Conservation (phyloP, 176 grass and related monocot genomes). For the Paspalum notatum region DNA sequence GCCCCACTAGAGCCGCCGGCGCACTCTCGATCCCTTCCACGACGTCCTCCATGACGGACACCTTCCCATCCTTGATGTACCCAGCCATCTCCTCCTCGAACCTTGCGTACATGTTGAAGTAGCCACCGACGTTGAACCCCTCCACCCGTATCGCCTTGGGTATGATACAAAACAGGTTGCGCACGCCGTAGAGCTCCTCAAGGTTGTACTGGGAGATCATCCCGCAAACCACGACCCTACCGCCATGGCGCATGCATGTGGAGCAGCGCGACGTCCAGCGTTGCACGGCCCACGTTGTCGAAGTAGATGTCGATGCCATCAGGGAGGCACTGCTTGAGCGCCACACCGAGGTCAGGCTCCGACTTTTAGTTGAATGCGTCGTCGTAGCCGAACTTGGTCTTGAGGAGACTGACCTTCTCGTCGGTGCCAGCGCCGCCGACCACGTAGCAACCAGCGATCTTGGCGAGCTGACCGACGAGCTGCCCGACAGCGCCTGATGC, state of each 20-base stretch:
- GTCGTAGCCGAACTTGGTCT: constrained; percentile 24
- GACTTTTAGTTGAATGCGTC: constrained; percentile 67
- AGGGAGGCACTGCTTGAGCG: constrained; percentile 54
- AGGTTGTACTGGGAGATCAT: constrained; percentile 71
- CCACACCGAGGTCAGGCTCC: constrained; percentile 36
- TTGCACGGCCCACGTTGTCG: constrained; percentile 52
- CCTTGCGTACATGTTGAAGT: constrained; percentile 31
- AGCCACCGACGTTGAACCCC: constrained; percentile 22
- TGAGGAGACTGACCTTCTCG: no score
- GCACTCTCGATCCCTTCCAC: constrained; percentile 57
- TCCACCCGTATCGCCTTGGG: constrained; percentile 42
- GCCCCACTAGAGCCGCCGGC: constrained; percentile 44
- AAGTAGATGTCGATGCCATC: constrained; percentile 69
- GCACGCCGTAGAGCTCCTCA: not conserved
- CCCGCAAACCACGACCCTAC: constrained; percentile 48
- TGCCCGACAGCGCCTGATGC: constrained; percentile 52
- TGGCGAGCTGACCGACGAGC: no score
- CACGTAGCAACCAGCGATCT: no score
- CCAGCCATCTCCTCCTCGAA: constrained; percentile 2
- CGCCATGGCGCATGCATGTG: constrained; percentile 44
- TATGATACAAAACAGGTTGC: constrained; percentile 1
- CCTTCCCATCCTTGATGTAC: constrained; percentile 4
- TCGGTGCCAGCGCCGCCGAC: no score
- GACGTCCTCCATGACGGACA: constrained; percentile 49
- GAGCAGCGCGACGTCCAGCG: constrained; percentile 46